Percentiles rank a stretch among this genome's conserved stretches.
These are phyloP conservation scores for Penicillium atrosanguineum DNA, from an alignment of 495 filamentous ascomycete species.

Conservation along the genomic window DNA sequence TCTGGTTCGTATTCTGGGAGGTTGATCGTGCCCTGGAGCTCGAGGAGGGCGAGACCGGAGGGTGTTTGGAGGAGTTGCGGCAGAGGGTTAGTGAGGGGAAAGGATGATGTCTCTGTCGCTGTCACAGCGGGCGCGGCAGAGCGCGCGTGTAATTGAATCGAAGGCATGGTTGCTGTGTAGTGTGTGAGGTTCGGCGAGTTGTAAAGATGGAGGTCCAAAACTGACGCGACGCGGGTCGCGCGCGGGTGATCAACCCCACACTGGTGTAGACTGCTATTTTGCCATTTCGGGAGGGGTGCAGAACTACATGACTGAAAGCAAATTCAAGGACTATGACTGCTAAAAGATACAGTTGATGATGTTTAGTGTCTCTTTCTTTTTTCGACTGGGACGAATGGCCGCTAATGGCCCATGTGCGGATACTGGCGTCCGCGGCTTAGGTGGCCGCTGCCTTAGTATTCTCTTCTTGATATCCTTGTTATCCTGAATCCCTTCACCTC, in stretches of 20 bases:
- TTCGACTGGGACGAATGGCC: neutral
- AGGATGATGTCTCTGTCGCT: conserved; percentile 7
- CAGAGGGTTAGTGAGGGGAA: conserved; percentile 57
- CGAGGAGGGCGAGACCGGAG: conserved; percentile 69
- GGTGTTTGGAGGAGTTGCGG: conserved; percentile 85
- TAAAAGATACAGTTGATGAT: neutral
- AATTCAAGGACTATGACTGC: neutral
- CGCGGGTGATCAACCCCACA: conserved; percentile 13
- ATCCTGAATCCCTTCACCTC: neutral
- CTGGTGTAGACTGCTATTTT: neutral
- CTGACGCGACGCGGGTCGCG: conserved; percentile 14
- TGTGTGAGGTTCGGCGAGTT: neutral
- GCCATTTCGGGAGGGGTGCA: neutral
- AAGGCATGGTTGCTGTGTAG: conserved; percentile 36
- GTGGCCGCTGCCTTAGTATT: neutral
- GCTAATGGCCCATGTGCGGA: neutral
- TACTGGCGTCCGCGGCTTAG: neutral
- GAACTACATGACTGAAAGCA: neutral
- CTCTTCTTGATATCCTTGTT: neutral
- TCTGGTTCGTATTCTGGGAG: conserved; percentile 25
- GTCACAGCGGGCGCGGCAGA: neutral
- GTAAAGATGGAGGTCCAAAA: neutral
- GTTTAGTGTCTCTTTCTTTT: neutral
- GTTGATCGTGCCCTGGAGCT: conserved; percentile 88
- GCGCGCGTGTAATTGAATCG: conserved; percentile 37